Evolutionary conservation across 2,329 filamentous ascomycete genomes (phyloP), one percentile per base, ranked within the genome.

Genomic region (Monilinia laxa): DNA sequence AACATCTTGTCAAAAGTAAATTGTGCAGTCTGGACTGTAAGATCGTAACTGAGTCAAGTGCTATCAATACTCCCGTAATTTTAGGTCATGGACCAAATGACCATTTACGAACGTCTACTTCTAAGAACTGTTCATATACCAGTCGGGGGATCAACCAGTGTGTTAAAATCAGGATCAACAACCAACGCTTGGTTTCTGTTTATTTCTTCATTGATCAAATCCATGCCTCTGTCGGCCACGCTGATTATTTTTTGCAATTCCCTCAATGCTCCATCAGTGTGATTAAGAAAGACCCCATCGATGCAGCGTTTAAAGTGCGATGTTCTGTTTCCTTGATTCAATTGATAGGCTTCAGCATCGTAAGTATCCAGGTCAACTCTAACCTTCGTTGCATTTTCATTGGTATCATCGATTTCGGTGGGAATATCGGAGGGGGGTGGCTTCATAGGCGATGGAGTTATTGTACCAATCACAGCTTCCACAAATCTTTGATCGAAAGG

Each of bases 401-500:
- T n/a, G 40, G 12, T 20, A 56, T 60, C n/a, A 31, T 40, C 10
- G 3, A 53, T 4, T 18, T 40, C 49, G 20, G 11, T 14, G n/a
- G 49, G 54, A 12, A 11, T 10, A 12, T 53, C 18, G 49, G 23
- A 31, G 23, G 14, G 42, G 18, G 11, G 6, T 38, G 31, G 47
- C 25, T 25, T 51, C 12, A 54, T 38, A 23, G 40, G 2, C 6
- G 51, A 14, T n/a, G 31, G 18, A 35, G 31, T 14, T 42, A 28
- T n/a, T 54, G 52, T 57, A 38, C 64, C 64, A 42, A 74, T 58
- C 1, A 74, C 74, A 7, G 73, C 73, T 57, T 76, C 73, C 6
- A 77, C 75, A 49, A 77, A 77, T 38, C 76, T 71, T 56, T 74
- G 70, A 63, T 77, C 76, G 52, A 77, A 75, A 6, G 70, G 73